Percentiles rank a stretch among this genome's conserved stretches.
Conservation (phyloP, 2,329 filamentous ascomycete genomes). For the Didymella segeticola region DNA sequence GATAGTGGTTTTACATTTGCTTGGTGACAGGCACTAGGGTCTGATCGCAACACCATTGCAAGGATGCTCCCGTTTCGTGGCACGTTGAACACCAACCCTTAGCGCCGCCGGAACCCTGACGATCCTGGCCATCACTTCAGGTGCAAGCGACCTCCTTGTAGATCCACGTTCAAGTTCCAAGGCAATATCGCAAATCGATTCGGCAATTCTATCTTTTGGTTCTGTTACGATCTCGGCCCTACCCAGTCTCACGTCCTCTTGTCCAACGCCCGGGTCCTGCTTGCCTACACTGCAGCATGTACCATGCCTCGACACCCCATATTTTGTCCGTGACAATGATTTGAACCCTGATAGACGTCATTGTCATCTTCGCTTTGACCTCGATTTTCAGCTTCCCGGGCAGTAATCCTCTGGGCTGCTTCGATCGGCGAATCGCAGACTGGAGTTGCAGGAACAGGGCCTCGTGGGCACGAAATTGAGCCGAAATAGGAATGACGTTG, state of each 20-base stretch:
- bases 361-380: constrained; percentile 22
- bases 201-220: constrained; percentile 12
- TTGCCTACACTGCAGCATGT: constrained; percentile 22
- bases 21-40: constrained; percentile 26
- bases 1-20: constrained; percentile 26
- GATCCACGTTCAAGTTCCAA: constrained; percentile 20
- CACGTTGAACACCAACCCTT: constrained; percentile 29
- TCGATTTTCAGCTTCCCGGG: constrained; percentile 23
- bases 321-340: background rate
- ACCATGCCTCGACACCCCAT: constrained; percentile 7
- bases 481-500: constrained; percentile 23
- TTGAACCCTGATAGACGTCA: constrained; percentile 33
- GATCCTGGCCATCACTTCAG: constrained; percentile 21
- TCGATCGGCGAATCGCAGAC: constrained; percentile 37
- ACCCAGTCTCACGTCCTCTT: constrained; percentile 8
- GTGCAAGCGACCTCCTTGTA: constrained; percentile 25
- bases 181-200: constrained; percentile 12
- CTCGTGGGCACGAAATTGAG: constrained; percentile 15
- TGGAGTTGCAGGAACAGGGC: background rate
- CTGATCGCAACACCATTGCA: constrained; percentile 21
- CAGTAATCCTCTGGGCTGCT: constrained; percentile 26
- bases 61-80: constrained; percentile 32
- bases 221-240: constrained; percentile 15
- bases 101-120: constrained; percentile 26
- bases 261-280: constrained; percentile 19